Conservation (phyloP, 805 yeast species). For the Candida xiaguanensis region DNA sequence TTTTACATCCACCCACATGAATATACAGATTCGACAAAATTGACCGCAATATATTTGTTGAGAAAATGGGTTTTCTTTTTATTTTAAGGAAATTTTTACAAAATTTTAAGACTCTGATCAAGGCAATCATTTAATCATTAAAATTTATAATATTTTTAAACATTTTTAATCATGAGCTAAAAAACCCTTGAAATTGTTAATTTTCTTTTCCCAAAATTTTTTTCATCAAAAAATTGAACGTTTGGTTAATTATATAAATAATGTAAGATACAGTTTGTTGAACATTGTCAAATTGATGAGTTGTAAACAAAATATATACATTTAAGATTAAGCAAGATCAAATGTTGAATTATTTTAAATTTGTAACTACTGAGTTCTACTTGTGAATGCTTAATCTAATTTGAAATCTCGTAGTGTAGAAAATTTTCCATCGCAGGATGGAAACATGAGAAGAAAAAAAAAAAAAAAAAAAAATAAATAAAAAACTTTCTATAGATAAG, state of each 20-base stretch:
- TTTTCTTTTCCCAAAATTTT: too few relatives aligned
- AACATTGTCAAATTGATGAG: not conserved
- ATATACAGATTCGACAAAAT: not conserved
- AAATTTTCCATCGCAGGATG: not conserved
- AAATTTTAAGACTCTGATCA: not conserved
- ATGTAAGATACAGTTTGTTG: slow-evolving; percentile 1
- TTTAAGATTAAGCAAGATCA: slow-evolving; percentile 1
- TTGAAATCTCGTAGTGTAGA: not conserved
- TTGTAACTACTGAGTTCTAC: slow-evolving; percentile 1
- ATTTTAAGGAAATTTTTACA: too few relatives aligned
- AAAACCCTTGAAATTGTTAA: too few relatives aligned
- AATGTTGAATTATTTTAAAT: not conserved
- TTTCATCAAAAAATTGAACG: not conserved
- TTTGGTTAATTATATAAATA: not conserved
- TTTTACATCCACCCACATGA: not conserved
- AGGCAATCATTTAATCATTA: not conserved
- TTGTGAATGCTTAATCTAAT: not conserved
- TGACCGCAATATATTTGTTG: too few relatives aligned
- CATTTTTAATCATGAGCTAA: too few relatives aligned
- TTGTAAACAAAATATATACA: not conserved
- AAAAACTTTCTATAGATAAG: too few relatives aligned
- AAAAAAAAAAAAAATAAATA: not conserved
- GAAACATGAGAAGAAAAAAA: not conserved
- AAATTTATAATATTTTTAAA: too few relatives aligned
- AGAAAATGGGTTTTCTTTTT: too few relatives aligned